A percentile compares a stretch with the other conserved stretches of the same genome.
Conservation (phyloP, 306 rosid species). For the Lupinus albus region DNA sequence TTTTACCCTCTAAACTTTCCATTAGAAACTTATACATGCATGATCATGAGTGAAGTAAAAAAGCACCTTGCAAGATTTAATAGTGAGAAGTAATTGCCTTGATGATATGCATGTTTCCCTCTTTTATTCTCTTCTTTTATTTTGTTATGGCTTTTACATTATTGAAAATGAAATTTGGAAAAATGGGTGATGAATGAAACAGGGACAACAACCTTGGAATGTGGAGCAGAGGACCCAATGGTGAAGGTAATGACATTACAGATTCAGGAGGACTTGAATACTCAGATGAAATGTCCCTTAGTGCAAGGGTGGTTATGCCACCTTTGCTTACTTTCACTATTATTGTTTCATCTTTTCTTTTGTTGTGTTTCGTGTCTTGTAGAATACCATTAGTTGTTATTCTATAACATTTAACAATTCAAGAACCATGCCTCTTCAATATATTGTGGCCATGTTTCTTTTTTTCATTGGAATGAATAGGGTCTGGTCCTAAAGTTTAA, state of each 20-base stretch:
- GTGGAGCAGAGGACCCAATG: slow-evolving; percentile 51
- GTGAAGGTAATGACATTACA: not conserved
- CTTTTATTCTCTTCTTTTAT: no score
- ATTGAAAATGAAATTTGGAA: not conserved
- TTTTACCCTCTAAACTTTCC: no score
- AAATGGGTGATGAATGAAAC: slow-evolving; percentile 16
- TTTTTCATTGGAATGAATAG: slow-evolving; percentile 39
- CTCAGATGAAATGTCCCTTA: slow-evolving; percentile 43
- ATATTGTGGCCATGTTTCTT: slow-evolving; percentile 23
- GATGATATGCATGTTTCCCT: no score
- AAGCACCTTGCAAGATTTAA: no score
- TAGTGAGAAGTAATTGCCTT: no score
- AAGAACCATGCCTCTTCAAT: slow-evolving; percentile 27
- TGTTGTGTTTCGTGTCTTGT: not conserved
- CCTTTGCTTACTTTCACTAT: not conserved
- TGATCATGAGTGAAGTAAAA: no score
- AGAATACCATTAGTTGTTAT: not conserved
- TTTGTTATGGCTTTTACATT: no score
- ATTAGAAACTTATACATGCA: no score
- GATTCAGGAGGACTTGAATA: slow-evolving; percentile 36
- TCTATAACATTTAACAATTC: slow-evolving; percentile 33
- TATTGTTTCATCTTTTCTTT: not conserved
- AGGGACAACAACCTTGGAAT: slow-evolving; percentile 55
- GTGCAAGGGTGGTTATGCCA: not conserved
- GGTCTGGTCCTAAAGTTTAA: no score